These are phyloP conservation scores for Exophiala spinifera DNA, from an alignment of 2,329 filamentous ascomycete species.

Conservation along the genomic window DNA sequence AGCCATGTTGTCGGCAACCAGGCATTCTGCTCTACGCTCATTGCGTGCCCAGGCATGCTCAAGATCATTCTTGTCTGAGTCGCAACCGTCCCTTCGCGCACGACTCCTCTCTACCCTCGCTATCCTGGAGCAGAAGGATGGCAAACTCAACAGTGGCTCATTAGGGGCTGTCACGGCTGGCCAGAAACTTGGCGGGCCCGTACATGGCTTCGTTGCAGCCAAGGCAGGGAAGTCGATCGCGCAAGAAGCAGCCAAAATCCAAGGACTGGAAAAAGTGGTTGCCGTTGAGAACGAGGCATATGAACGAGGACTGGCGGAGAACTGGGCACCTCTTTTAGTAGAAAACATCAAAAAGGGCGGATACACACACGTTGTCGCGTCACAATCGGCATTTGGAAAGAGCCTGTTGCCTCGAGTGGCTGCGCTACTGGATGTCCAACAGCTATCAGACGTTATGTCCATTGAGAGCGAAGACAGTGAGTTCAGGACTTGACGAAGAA, in stretches of 20 bases:
- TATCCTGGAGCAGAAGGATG: conserved; percentile 87
- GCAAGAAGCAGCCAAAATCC: conserved; percentile 80
- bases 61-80: conserved; percentile 38
- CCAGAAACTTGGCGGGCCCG: conserved; percentile 75
- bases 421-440: conserved; percentile 85
- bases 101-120: conserved; percentile 83
- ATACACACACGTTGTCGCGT: conserved; percentile 86
- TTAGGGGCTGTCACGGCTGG: conserved; percentile 83
- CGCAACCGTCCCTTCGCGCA: conserved; percentile 55
- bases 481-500: conserved; percentile 27
- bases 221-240: conserved; percentile 68
- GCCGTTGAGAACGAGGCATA: conserved; percentile 85
- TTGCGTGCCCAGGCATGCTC: conserved; percentile 43
- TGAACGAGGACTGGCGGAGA: conserved; percentile 92
- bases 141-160: conserved; percentile 77
- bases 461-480: conserved; percentile 82
- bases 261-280: conserved; percentile 88
- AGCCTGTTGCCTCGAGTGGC: conserved; percentile 87
- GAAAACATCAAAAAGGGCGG: conserved; percentile 96
- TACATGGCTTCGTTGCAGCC: conserved; percentile 87
- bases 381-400: conserved; percentile 96
- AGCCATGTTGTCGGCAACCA: conserved; percentile 25
- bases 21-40: conserved; percentile 41
- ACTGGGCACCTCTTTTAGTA: conserved; percentile 84
- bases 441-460: conserved; percentile 84